Evolutionary conservation across 495 filamentous ascomycete genomes (phyloP), one percentile per base, ranked within the genome.

Genomic region (Podospora pseudoanserina): DNA sequence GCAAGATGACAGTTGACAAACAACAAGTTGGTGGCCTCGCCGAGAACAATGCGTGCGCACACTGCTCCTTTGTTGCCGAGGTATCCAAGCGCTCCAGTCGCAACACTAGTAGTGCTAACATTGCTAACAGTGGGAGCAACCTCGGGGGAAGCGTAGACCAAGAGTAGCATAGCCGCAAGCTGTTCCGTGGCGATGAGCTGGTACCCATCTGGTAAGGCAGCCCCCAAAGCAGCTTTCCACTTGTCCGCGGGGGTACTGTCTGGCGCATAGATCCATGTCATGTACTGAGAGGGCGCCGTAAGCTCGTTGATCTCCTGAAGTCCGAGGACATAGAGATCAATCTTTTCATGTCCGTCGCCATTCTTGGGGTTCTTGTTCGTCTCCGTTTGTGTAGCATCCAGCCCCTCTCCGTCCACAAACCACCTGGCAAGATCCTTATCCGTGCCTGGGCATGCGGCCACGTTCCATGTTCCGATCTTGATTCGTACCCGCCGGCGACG

Each of bases 1-100:
- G 92, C 90, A 15, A 99, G 82, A 78, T 99, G 96, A 65, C 84
- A 92, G 77, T 98, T 97, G 59, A 97, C 84, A 72, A 99, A 96
- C 27, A 94, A 87, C 18, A 98, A 75, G 34, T 90, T 85, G 1
- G 96, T 96, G 0, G 93, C 93, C 71, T 98, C 94, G 3, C 96
- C 96, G 18, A 99, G 80, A 0, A 98, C 79, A 23, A 99, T 79
- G 53, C 96, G 88, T 54, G 91, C 90, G 13, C 87, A 86, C 7
- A 94, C 90, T 16, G 90, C 94, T 1, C 96, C 96, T 78, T 99
- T 99, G 74, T 99, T 99, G 5, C 95, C 96, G 84, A 96, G 87
- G 69, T 96, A 97, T 0, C 95, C 94, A 77, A 94, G 86, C 60
- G 97, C 73, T 1, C 95, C 94, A 0, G 96, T 97, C 3, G 93